Base-by-base conservation (phyloP, 805 yeast genomes). In the Teunomyces tritomae region DNA sequence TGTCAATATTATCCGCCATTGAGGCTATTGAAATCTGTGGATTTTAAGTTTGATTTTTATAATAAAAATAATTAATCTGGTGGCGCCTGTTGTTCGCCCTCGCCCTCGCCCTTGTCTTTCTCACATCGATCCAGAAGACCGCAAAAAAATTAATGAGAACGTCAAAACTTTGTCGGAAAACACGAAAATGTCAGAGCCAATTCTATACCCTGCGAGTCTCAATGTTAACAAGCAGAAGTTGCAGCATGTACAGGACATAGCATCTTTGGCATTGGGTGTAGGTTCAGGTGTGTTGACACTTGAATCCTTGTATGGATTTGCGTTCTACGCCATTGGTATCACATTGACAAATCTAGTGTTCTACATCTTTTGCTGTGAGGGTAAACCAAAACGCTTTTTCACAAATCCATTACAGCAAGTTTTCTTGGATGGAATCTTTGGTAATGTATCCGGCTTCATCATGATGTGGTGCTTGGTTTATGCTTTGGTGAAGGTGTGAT, bases 381-480 rank as follows among this genome's bases (percentile, higher is more conserved):
- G 67, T 0, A 46, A 54, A 27, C 61, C 71, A 1, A 24, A 48
- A 5, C 42, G 47, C 44, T 57, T 52, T 43, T 68, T 56, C 54
- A 51, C 53, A 17, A 60, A 49, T 14, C 75, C 77, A 0, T 14
- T 62, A 5, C 57, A 58, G 27, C 72, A 70, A 44, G 56, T 72
- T 2, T 67, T 72, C 35, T 26, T 70, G 9, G 65, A 59, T n/a
- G 65, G 71, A 1, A 40, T 71, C 8, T 50, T 62, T 40, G 57
- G 61, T 6, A 65, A 68, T 46, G 53, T 67, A 4, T 66, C 77
- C 0, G 77, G 76, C 7, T 73, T 54, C 47, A 58, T 73, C 16
- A 72, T 73, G 78, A 71, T 71, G 77, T 73, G 78, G 78, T 73
- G 78, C 55, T 62, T 73, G 58, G 72, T 71, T 33, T 70, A 64